A percentile compares a stretch with the other conserved stretches of the same genome.
Conservation (phyloP, 2,329 filamentous ascomycete species). For the Aspergillus luchuensis region DNA sequence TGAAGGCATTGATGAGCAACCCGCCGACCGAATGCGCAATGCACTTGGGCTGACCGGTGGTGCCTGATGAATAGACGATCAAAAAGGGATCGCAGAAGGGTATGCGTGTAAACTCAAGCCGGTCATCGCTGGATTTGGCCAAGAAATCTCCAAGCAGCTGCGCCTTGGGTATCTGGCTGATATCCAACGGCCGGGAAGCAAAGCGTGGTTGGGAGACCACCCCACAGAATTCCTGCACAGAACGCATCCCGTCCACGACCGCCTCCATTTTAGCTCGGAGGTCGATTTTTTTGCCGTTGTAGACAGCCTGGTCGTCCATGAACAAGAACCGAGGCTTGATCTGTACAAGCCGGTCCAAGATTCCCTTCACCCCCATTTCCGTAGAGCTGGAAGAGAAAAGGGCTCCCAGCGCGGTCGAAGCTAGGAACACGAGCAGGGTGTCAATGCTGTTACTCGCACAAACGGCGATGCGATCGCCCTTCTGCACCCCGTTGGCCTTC, state of each 20-base stretch:
- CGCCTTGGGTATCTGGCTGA: conserved; percentile 54
- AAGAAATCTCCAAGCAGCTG: conserved; percentile 49
- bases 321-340: conserved; percentile 79
- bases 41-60: conserved; percentile 80
- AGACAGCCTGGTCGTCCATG: conserved; percentile 76
- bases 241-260: conserved; percentile 64
- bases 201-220: conserved; percentile 70
- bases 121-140: conserved; percentile 28
- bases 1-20: conserved; percentile 44
- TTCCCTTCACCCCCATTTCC: conserved; percentile 78
- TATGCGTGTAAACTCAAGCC: conserved; percentile 60
- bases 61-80: conserved; percentile 77
- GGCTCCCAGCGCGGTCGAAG: conserved; percentile 69
- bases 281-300: conserved; percentile 76
- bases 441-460: conserved; percentile 76
- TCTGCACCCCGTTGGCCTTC: conserved; percentile 63
- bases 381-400: conserved; percentile 77
- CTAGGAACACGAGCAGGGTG: conserved; percentile 71
- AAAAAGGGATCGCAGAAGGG: conserved; percentile 75
- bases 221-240: conserved; percentile 61
- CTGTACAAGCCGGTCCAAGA: conserved; percentile 73
- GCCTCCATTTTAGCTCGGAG: conserved; percentile 71
- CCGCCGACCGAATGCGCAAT: conserved; percentile 70
- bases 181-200: conserved; percentile 56
- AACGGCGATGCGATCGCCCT: conserved; percentile 74